Evolutionary conservation across 176 grass and related monocot genomes (phyloP), one percentile per base, ranked within the genome.

Genomic region (Aegilops sharonensis): DNA sequence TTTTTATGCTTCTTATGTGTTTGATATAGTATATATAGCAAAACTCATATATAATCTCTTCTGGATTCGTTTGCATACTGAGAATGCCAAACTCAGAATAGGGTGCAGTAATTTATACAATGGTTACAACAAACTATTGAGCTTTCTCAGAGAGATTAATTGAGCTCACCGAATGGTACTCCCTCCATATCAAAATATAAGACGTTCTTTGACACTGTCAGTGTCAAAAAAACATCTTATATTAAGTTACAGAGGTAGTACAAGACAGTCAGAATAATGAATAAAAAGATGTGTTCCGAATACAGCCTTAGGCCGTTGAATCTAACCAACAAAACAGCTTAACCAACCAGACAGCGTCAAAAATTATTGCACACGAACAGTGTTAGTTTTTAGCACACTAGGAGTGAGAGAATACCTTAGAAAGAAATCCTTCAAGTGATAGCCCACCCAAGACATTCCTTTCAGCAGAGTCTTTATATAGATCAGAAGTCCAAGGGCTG

Each of bases 391-490:
- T 11, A 79, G 30, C 11, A 52, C 24, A 21, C n/a, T 71, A 52
- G 63, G 50, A 37, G 21, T 30, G 21, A 81, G 39, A 81, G 65
- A 81, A 34, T 70, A 99, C 97, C 94, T 99, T 85, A 70, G 94
- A 99, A 21, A 99, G 89, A 89, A 99, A 99, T 70, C 97, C 97
- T 93, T 99, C 87, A 78, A 96, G 88, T 83, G 97, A 94, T 45
- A 96, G 82, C 69, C 94, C 94, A 78, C 94, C 94, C 83, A 99
- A 78, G 72, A 92, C 94, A 87, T 96, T 99, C 87, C 91, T 99
- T 81, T 99, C 94, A 63, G 97, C 97, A 40, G 71, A 90, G 40
- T 96, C 92, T 61, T 91, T 92, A 76, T 99, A 96, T 42, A 80
- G 85, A 85, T 89, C 85, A 64, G 90, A 82, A 66, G 87, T 83